Evolutionary conservation across 2,329 filamentous ascomycete genomes (phyloP).

Genomic region (Diaporthe destruens): DNA sequence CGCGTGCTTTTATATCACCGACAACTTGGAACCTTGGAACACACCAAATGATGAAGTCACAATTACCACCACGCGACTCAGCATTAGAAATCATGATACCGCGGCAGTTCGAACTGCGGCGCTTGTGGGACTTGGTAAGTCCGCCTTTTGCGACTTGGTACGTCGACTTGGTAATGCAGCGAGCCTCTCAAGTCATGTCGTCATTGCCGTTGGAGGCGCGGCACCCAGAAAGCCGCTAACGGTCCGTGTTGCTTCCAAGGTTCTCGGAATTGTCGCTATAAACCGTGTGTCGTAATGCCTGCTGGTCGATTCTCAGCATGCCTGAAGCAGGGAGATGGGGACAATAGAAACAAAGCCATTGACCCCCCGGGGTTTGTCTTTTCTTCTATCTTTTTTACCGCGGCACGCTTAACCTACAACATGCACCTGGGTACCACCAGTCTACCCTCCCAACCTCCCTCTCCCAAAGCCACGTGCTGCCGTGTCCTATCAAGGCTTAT

Average conservation of each 20-base stretch:
- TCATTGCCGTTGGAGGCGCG: slow-evolving; percentile 8
- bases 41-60: slow-evolving; percentile 19
- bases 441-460: no score
- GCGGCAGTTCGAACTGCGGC: slow-evolving; percentile 10
- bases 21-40: background rate
- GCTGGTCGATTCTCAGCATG: no score
- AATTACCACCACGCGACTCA: slow-evolving; percentile 4
- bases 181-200: slow-evolving; percentile 17
- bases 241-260: no score
- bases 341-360: no score
- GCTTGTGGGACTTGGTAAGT: slow-evolving; percentile 27
- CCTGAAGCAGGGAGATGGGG: no score
- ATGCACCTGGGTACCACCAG: no score
- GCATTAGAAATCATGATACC: slow-evolving; percentile 14
- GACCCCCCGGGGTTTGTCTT: no score
- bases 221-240: background rate
- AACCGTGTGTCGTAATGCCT: no score
- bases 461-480: no score
- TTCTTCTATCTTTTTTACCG: no score
- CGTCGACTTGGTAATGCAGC: background rate
- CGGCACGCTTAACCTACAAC: no score
- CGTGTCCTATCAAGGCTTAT: no score
- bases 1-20: background rate
- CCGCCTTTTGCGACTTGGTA: slow-evolving; percentile 10
- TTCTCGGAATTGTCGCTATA: background rate